phyloP scores from a whole-genome alignment of 2,329 filamentous ascomycete genomes.

The Coccinonectria pachysandricola region DNA sequence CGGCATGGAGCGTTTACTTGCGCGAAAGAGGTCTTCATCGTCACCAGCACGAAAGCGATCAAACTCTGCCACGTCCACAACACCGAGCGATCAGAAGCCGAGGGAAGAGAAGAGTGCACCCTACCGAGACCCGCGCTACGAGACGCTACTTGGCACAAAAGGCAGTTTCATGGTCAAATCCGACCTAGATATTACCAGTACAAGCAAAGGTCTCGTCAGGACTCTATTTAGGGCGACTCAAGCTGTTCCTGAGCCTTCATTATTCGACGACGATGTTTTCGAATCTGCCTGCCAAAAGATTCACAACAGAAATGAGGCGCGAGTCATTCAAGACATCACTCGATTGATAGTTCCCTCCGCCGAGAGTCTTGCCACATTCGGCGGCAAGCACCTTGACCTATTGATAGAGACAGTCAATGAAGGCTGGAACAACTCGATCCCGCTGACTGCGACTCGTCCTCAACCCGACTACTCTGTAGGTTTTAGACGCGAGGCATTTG shows the following conservation, averaged over 20 bases:
- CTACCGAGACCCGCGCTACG: conserved; percentile 28
- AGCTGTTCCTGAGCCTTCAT: conserved; percentile 16
- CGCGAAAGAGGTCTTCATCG: conserved; percentile 2
- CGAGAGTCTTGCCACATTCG: conserved; percentile 21
- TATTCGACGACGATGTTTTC: conserved; percentile 30
- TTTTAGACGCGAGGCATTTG: conserved; percentile 32
- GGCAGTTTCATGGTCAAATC: conserved; percentile 30
- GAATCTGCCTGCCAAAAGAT: conserved; percentile 23
- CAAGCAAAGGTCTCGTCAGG: conserved; percentile 16
- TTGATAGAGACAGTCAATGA: conserved; percentile 32
- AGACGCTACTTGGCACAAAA: conserved; percentile 21
- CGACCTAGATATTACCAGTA: conserved; percentile 18
- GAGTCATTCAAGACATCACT: conserved; percentile 26
- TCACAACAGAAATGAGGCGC: conserved; percentile 24
- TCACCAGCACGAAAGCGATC: conserved; percentile 3
- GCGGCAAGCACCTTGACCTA: conserved; percentile 8
- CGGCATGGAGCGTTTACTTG: conserved; percentile 5
- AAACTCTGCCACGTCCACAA: conserved; percentile 9
- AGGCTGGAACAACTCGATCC: conserved; percentile 30
- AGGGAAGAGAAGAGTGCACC: conserved; percentile 27
- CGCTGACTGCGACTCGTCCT: conserved; percentile 25
- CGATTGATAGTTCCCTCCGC: conserved; percentile 28
- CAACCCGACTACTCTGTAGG: conserved; percentile 35
- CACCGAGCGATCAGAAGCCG: conserved; percentile 28
- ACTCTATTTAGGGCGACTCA: conserved; percentile 1